Percentiles rank a stretch among this genome's conserved stretches.
These are phyloP conservation scores for Kodamaea plutei DNA, from an alignment of 1,139 yeast genomes.

Conservation along the genomic window DNA sequence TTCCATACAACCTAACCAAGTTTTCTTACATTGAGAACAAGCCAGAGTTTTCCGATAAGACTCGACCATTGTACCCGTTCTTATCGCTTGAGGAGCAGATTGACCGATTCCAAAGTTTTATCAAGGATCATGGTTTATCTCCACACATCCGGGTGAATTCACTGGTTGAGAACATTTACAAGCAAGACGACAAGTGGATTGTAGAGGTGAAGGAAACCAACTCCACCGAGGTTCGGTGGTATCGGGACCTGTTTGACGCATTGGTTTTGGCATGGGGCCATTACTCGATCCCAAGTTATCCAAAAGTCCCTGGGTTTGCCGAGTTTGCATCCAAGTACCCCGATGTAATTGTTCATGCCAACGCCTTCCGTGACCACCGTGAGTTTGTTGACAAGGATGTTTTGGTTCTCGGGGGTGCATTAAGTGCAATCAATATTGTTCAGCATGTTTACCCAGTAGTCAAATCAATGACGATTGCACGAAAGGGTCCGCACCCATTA, in stretches of 20 bases:
- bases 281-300: conserved; percentile 51
- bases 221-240: conserved; percentile 7
- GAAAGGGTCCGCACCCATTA: conserved; percentile 27
- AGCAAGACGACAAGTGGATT: conserved; percentile 37
- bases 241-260: conserved; percentile 37
- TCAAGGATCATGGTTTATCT: conserved; percentile 24
- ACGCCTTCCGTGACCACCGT: conserved; percentile 48
- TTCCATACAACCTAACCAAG: conserved; percentile 40
- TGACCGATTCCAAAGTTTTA: conserved; percentile 25
- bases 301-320: conserved; percentile 48
- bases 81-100: conserved; percentile 36
- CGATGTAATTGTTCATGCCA: conserved; percentile 52
- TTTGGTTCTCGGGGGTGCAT: conserved; percentile 48
- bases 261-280: conserved; percentile 56
- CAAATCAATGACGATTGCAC: conserved; percentile 33
- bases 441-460: conserved; percentile 46
- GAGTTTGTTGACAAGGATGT: conserved; percentile 40
- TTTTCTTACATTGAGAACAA: conserved; percentile 37
- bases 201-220: conserved; percentile 18
- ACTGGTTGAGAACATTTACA: conserved; percentile 34
- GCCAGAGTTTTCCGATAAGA: conserved; percentile 22
- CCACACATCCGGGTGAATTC: conserved; percentile 36
- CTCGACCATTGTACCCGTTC: conserved; percentile 34
- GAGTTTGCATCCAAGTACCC: conserved; percentile 45
- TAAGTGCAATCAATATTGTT: conserved; percentile 48